Conservation (phyloP, 352 stramenopile species). For the Phytophthora hibernalis region DNA sequence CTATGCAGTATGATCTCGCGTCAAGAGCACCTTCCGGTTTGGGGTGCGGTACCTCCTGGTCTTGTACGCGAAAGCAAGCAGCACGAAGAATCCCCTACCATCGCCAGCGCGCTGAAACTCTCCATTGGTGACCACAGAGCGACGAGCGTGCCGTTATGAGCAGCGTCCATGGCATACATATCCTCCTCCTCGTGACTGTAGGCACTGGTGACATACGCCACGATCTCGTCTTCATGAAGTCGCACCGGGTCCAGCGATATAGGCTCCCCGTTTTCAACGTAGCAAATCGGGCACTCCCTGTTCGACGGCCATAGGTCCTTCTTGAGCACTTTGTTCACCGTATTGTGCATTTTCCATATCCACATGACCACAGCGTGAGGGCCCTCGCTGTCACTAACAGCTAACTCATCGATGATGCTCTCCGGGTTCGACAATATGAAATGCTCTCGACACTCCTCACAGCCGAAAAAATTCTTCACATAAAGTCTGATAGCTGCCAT, state of each 20-base stretch:
- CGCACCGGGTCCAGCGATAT: constrained; percentile 54
- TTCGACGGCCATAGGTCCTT: constrained; percentile 73
- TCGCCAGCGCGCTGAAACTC: constrained; percentile 46
- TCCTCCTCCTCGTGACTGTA: constrained; percentile 64
- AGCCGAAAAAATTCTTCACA: constrained; percentile 86
- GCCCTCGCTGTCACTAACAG: constrained; percentile 43
- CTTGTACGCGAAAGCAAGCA: constrained; percentile 40
- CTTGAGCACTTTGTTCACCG: constrained; percentile 79
- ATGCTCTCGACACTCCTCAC: constrained; percentile 76
- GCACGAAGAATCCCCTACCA: constrained; percentile 37
- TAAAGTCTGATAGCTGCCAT: constrained; percentile 73
- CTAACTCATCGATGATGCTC: constrained; percentile 55
- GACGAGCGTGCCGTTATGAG: constrained; percentile 46
- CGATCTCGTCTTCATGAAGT: constrained; percentile 62
- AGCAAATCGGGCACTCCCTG: constrained; percentile 63
- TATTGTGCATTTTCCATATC: constrained; percentile 89
- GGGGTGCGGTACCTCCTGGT: constrained; percentile 29
- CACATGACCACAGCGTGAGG: constrained; percentile 62
- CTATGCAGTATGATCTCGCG: constrained; percentile 33
- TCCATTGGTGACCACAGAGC: constrained; percentile 50
- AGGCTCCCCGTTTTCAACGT: constrained; percentile 53
- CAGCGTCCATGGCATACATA: constrained; percentile 55
- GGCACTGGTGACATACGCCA: constrained; percentile 57
- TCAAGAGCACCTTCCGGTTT: constrained; percentile 22
- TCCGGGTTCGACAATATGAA: constrained; percentile 75